A percentile compares a stretch with the other conserved stretches of the same genome.
These are phyloP conservation scores for Seiridium unicorne DNA, from an alignment of 2,329 filamentous ascomycete species.

Conservation along the genomic window DNA sequence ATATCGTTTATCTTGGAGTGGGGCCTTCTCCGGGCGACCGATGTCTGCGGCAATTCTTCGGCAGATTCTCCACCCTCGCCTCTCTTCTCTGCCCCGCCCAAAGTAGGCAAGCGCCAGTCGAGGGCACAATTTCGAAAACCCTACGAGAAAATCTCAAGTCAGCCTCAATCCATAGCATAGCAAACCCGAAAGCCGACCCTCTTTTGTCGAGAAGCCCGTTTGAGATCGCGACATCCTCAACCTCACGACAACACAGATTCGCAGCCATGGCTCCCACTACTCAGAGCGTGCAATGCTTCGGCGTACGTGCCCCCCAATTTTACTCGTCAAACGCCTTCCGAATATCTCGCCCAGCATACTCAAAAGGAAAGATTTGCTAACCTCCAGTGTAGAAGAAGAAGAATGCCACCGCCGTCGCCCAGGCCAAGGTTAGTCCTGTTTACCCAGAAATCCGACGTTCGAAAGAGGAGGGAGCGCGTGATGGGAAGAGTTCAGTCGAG, in stretches of 20 bases:
- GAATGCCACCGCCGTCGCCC: constrained; percentile 85
- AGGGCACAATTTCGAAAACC: constrained; percentile 26
- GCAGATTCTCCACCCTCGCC: constrained; percentile 1
- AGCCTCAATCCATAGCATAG: constrained; percentile 13
- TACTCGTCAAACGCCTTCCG: too few species aligned
- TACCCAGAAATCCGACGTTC: neutral
- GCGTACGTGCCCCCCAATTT: constrained; percentile 35
- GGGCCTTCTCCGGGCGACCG: neutral
- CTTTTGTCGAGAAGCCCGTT: constrained; percentile 7
- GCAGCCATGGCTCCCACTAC: constrained; percentile 72
- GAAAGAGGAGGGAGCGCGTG: neutral
- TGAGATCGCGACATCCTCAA: constrained; percentile 18
- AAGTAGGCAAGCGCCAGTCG: constrained; percentile 15
- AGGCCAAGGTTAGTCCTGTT: constrained; percentile 73
- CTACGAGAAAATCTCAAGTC: constrained; percentile 16
- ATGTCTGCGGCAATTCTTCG: constrained; percentile 4
- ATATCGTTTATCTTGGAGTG: neutral
- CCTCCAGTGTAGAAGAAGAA: constrained; percentile 67
- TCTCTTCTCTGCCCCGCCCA: neutral
- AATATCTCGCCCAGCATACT: too few species aligned
- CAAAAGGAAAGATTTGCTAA: too few species aligned
- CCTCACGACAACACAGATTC: constrained; percentile 19
- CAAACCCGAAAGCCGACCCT: constrained; percentile 11
- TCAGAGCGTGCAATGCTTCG: constrained; percentile 95
- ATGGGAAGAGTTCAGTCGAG: neutral